phyloP scores from a whole-genome alignment of 495 filamentous ascomycete genomes.

The Penicillium waksmanii region DNA sequence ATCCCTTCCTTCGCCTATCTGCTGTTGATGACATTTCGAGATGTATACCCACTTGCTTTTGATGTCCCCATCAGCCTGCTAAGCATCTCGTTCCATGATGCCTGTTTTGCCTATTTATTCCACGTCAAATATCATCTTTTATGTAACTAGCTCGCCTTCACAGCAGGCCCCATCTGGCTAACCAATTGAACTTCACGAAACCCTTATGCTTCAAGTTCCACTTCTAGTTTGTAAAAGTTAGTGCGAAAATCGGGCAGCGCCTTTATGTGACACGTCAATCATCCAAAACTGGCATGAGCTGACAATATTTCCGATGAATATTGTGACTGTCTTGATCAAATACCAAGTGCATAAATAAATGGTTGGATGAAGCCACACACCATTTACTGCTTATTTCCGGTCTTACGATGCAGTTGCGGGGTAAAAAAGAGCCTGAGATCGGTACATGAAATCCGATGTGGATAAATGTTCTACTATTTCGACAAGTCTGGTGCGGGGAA shows the following conservation, averaged over 20 bases:
- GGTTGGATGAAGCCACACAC: not conserved
- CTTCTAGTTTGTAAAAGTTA: too few relatives aligned
- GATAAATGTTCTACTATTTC: not conserved
- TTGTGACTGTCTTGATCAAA: not conserved
- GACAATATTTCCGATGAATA: not conserved
- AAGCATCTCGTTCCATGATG: not conserved
- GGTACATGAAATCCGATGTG: not conserved
- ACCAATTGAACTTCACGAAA: too few relatives aligned
- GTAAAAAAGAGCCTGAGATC: not conserved
- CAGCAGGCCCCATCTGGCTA: not conserved
- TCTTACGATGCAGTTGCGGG: not conserved
- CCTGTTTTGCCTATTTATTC: not conserved
- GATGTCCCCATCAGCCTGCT: conserved; percentile 19
- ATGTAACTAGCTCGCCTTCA: conserved; percentile 1
- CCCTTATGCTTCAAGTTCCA: too few relatives aligned
- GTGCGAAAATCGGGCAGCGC: too few relatives aligned
- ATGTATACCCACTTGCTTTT: conserved; percentile 43
- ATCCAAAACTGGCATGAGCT: too few relatives aligned
- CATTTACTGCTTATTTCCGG: not conserved
- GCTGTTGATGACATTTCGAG: conserved; percentile 31
- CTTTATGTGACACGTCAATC: too few relatives aligned
- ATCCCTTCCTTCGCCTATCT: conserved; percentile 7
- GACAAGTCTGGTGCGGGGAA: not conserved
- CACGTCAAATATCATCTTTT: conserved; percentile 4
- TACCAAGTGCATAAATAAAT: not conserved